Evolutionary conservation across 1,284 basidiomycete species (phyloP), one percentile per base, ranked within the genome.

Genomic region (Microbotryum silenes-acaulis): DNA sequence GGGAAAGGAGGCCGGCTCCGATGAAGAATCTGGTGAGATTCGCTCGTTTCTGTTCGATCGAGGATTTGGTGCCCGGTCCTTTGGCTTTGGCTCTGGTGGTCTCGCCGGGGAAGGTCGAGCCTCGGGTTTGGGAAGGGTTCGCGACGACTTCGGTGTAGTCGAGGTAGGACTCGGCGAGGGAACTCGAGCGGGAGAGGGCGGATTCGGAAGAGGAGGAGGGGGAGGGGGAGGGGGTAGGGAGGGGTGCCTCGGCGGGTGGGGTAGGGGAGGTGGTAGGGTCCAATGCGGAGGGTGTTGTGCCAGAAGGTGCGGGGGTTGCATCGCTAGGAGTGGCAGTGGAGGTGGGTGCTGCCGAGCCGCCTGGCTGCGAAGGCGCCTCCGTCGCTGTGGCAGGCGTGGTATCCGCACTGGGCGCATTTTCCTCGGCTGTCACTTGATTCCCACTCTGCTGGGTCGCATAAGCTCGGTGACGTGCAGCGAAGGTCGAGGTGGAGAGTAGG

Each of bases 31-130:
- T 61, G 18, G 65, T 65, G 20, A 72, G 63, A 52, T 70, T 65
- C 56, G 70, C 67, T 23, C 75, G 66, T 60, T 71, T 71, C 61
- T 71, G 70, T 51, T 77, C 76, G 60, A 72, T 74, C 42, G 73
- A 74, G 16, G 73, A 73, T 63, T 74, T 72, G 48, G 66, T 64
- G 10, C 37, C 9, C 8, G 71, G 64, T 1, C 71, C 72, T 56
- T 70, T 74, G 16, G 73, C 68, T 56, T 70, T 70, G 9, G 75
- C 75, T 21, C 72, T 72, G 8, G 74, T 75, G 45, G 64, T 61
- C 49, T 66, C 66, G 18, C 67, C 62, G 27, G 51, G 51, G 56
- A 66, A 68, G 6, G 57, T 50, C n/a, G 44, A 27, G 31, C 25
- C 25, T 9, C 27, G 37, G 27, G 27, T 21, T 45, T 59, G 49